Conservation (phyloP, 139 green algal genomes). For the Deuterostichococcus epilithicus region DNA sequence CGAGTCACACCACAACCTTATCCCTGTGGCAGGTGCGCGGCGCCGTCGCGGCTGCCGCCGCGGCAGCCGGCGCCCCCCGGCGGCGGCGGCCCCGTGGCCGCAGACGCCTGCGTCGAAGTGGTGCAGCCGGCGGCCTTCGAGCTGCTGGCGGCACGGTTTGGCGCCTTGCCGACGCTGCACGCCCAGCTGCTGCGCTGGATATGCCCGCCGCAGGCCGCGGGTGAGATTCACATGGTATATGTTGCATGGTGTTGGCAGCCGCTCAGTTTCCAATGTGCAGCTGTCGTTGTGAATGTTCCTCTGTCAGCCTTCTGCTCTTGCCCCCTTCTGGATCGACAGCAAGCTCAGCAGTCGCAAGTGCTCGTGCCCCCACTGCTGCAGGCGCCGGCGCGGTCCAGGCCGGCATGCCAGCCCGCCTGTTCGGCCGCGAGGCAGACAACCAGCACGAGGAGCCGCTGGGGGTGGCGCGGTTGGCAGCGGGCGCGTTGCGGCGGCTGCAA, state of each 20-base stretch:
- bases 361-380: background rate
- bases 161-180: slow-evolving; percentile 15
- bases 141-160: slow-evolving; percentile 24
- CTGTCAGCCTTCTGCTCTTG: background rate
- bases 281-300: background rate
- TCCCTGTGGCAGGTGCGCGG: slow-evolving; percentile 5
- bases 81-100: background rate
- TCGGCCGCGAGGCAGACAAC: slow-evolving; percentile 85
- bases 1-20: background rate
- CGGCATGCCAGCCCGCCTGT: slow-evolving; percentile 40
- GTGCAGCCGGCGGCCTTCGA: slow-evolving; percentile 33
- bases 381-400: background rate
- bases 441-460: slow-evolving; percentile 77
- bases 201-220: background rate
- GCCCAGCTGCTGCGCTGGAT: slow-evolving; percentile 13
- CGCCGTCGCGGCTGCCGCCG: slow-evolving; percentile 1
- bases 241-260: too few relatives aligned
- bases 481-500: slow-evolving; percentile 2
- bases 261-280: background rate
- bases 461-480: slow-evolving; percentile 56
- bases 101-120: slow-evolving; percentile 31
- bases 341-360: background rate
- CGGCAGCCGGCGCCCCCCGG: background rate
- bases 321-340: background rate
- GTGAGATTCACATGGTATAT: background rate